phyloP scores from a whole-genome alignment of 1,284 basidiomycete species.

The Inonotus obliquus region DNA sequence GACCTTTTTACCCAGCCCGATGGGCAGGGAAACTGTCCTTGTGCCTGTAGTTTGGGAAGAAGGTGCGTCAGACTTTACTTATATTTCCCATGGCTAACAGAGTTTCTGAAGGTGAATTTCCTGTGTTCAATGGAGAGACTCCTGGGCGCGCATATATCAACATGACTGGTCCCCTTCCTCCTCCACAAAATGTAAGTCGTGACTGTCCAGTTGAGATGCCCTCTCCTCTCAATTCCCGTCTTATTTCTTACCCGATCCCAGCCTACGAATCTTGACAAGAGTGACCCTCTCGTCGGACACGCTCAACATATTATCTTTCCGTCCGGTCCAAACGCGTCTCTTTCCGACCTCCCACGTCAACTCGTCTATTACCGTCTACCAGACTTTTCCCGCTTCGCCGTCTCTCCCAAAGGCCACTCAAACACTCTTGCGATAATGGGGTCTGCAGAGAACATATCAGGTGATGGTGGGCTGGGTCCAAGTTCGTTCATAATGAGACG shows the following conservation, averaged over 20 bases:
- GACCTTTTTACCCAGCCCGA: slow-evolving; percentile 1
- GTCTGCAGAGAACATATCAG: slow-evolving; percentile 29
- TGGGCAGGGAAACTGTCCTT: slow-evolving; percentile 40
- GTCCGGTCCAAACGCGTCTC: slow-evolving; percentile 16
- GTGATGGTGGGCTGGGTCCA: slow-evolving; percentile 17
- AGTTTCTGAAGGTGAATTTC: slow-evolving; percentile 4
- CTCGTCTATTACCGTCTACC: slow-evolving; percentile 30
- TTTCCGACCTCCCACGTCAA: slow-evolving; percentile 25
- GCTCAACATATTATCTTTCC: slow-evolving; percentile 25
- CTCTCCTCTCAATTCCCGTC: neutral
- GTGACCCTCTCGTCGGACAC: slow-evolving; percentile 21
- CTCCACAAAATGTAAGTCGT: neutral
- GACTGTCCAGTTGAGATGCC: neutral
- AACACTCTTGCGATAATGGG: slow-evolving; percentile 27
- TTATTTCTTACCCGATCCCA: neutral
- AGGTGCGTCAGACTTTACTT: slow-evolving; percentile 26
- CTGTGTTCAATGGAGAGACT: slow-evolving; percentile 15
- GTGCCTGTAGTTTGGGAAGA: slow-evolving; percentile 39
- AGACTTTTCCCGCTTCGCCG: slow-evolving; percentile 24
- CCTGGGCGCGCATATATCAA: slow-evolving; percentile 14
- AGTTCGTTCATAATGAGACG: slow-evolving; percentile 20
- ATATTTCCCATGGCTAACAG: neutral
- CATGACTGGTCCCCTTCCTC: slow-evolving; percentile 17
- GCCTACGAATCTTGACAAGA: neutral
- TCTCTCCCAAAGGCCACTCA: slow-evolving; percentile 25